phyloP scores from a whole-genome alignment of 108 stramenopile genomes.

The Fistulifera solaris region DNA sequence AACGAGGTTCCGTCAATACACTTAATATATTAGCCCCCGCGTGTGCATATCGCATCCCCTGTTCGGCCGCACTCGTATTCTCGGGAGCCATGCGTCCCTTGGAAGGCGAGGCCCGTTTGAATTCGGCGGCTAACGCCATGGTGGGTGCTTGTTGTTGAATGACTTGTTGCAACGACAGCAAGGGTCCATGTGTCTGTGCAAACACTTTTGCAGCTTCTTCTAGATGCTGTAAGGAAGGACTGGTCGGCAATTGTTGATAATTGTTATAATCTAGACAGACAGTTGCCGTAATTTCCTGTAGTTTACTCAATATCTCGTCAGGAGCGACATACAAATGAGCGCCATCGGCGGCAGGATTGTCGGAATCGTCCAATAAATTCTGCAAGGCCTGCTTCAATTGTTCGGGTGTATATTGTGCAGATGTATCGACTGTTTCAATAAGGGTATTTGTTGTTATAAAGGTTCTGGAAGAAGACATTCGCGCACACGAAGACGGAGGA shows the following conservation, averaged over 20 bases:
- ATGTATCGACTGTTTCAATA: too few species aligned
- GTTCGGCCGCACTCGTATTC: slow-evolving; percentile 58
- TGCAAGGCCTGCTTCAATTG: slow-evolving; percentile 45
- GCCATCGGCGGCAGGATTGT: slow-evolving; percentile 30
- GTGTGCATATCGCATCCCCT: slow-evolving; percentile 64
- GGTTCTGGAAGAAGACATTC: too few species aligned
- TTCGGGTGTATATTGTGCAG: slow-evolving; percentile 27
- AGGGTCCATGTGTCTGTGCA: slow-evolving; percentile 46
- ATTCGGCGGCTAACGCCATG: slow-evolving; percentile 97
- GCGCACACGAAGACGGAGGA: too few species aligned
- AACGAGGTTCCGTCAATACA: slow-evolving; percentile 92
- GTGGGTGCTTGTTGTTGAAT: slow-evolving; percentile 49
- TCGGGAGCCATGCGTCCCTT: slow-evolving; percentile 87
- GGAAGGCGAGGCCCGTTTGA: slow-evolving; percentile 92
- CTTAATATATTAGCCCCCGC: slow-evolving; percentile 89
- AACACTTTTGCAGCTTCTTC: slow-evolving; percentile 30
- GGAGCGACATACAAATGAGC: slow-evolving; percentile 47
- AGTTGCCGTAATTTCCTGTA: slow-evolving; percentile 76
- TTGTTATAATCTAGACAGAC: slow-evolving; percentile 52
- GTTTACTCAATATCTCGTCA: slow-evolving; percentile 61
- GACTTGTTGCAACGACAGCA: slow-evolving; percentile 42
- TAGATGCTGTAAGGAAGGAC: slow-evolving; percentile 20
- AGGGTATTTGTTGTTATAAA: too few species aligned
- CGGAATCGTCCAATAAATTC: slow-evolving; percentile 28
- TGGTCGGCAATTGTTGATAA: slow-evolving; percentile 1